These are phyloP conservation scores for Sporisorium scitamineum DNA, from an alignment of 1,284 basidiomycete species.

Conservation along the genomic window DNA sequence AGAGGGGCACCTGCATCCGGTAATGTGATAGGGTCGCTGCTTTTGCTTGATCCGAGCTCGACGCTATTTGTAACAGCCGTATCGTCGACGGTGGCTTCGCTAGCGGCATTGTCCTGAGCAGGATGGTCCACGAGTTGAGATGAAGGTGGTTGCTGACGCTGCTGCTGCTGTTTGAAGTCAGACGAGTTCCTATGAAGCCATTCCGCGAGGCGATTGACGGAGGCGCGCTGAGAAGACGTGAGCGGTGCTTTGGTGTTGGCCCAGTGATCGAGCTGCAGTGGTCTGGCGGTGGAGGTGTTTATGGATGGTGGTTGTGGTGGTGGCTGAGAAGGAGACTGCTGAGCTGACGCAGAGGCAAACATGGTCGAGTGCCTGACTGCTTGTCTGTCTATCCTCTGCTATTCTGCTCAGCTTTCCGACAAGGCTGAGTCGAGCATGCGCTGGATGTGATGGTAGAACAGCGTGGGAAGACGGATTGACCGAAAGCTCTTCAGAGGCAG, in stretches of 20 bases:
- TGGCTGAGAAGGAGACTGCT: conserved; percentile 4
- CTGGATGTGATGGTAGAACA: not conserved
- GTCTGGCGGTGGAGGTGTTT: conserved; percentile 23
- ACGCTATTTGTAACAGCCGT: not conserved
- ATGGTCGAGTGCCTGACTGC: conserved; percentile 5
- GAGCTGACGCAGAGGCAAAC: conserved; percentile 18
- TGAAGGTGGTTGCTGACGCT: not conserved
- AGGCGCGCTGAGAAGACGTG: conserved; percentile 41
- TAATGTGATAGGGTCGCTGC: conserved; percentile 9
- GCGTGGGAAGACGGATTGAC: not conserved
- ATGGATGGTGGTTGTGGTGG: conserved; percentile 17
- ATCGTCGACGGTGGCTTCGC: not conserved
- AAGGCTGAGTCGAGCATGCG: conserved; percentile 12
- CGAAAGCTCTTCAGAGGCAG: not conserved
- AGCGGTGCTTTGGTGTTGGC: conserved; percentile 49
- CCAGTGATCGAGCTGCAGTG: conserved; percentile 59
- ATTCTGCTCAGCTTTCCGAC: not conserved
- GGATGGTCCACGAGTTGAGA: not conserved
- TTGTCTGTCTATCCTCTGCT: not conserved
- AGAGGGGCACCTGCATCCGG: conserved; percentile 40
- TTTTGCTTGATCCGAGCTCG: not conserved
- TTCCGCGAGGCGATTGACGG: conserved; percentile 57
- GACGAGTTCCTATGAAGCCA: conserved; percentile 47
- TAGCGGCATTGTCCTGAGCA: too few species aligned
- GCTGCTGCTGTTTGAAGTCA: conserved; percentile 39